Conservation (phyloP, 2,329 filamentous ascomycete species). For the Fusarium miscanthi region DNA sequence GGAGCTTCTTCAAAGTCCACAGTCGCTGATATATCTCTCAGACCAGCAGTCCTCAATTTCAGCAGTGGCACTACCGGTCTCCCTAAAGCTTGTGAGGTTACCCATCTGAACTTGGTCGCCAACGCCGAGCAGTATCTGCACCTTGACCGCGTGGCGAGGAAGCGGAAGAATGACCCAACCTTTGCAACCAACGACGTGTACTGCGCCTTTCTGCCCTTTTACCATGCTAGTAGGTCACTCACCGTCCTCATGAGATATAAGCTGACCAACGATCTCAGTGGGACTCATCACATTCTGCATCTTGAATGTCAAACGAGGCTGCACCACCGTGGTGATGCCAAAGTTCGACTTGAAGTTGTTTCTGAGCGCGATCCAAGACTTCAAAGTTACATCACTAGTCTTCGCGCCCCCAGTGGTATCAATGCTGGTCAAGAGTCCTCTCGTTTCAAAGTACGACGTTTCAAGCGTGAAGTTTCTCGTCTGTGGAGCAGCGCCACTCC, state of each 20-base stretch:
- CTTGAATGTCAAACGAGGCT: background rate
- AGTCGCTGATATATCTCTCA: background rate
- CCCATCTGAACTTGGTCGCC: slow-evolving; percentile 10
- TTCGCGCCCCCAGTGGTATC: slow-evolving; percentile 6
- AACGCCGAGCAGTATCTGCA: slow-evolving; percentile 13
- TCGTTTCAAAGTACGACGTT: background rate
- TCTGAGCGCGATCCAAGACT: background rate
- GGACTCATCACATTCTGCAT: background rate
- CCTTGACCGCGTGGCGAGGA: background rate
- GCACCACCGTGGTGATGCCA: slow-evolving; percentile 1
- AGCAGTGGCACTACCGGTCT: slow-evolving; percentile 8
- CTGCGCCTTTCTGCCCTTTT: slow-evolving; percentile 5
- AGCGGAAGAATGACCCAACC: background rate
- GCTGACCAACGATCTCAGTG: background rate
- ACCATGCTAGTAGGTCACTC: slow-evolving; percentile 6
- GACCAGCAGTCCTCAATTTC: slow-evolving; percentile 3
- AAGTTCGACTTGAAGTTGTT: background rate
- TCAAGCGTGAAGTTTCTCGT: slow-evolving; percentile 1
- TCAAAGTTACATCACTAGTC: background rate
- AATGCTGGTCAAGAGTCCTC: background rate
- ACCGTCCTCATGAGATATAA: too few relatives aligned
- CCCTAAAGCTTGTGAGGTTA: slow-evolving; percentile 2
- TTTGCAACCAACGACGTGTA: background rate
- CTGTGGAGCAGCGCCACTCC: slow-evolving; percentile 12
- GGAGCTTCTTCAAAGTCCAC: fast-evolving